A percentile compares a stretch with the other conserved stretches of the same genome.
phyloP scores from a whole-genome alignment of 164 flowering plant species.

The Umbilicus rupestris region DNA sequence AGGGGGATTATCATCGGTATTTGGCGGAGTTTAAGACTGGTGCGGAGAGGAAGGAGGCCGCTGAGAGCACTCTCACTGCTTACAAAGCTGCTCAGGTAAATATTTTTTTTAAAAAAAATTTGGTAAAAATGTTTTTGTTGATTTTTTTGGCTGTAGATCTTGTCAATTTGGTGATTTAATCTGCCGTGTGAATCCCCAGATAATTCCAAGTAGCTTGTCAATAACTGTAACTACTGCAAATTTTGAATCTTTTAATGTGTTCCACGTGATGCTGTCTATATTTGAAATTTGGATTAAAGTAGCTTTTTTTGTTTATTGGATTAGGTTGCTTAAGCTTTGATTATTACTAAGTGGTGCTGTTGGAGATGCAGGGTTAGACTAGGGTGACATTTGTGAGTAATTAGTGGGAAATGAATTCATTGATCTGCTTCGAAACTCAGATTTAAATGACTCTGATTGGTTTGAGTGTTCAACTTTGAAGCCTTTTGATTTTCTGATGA shows the following conservation, averaged over 20 bases:
- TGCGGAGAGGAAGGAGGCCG: constrained; percentile 56
- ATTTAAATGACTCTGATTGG: not conserved
- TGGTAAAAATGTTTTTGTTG: not conserved
- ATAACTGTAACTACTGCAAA: not conserved
- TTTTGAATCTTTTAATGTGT: not conserved
- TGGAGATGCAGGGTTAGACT: no score
- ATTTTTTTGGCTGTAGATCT: not conserved
- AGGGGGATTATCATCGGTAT: constrained; percentile 64
- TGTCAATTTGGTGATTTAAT: no score
- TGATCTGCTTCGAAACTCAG: not conserved
- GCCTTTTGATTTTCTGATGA: not conserved
- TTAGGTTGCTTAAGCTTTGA: not conserved
- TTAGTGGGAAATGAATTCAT: not conserved
- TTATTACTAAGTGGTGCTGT: no score
- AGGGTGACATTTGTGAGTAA: not conserved
- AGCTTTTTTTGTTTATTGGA: not conserved
- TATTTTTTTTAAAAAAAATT: not conserved
- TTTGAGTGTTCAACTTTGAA: not conserved
- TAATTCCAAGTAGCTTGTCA: not conserved
- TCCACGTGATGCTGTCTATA: not conserved
- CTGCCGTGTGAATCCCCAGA: no score
- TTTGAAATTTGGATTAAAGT: not conserved
- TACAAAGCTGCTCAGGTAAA: constrained; percentile 62
- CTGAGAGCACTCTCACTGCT: constrained; percentile 56
- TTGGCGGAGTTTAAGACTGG: constrained; percentile 65